Conservation (phyloP, 2,329 filamentous ascomycete genomes). For the Lasiodiplodia sp. region DNA sequence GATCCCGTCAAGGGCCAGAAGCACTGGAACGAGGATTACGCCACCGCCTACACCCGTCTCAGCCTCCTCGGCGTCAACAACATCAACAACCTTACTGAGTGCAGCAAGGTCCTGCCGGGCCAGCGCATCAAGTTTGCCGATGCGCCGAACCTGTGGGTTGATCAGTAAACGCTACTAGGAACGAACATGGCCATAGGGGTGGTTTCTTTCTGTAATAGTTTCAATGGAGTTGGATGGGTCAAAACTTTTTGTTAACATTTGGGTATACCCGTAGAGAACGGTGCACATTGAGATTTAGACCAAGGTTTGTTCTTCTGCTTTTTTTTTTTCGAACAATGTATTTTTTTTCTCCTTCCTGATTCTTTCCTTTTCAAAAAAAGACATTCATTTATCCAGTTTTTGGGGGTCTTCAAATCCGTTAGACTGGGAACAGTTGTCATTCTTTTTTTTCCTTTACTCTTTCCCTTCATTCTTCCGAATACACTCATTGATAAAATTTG, state of each 20-base stretch:
- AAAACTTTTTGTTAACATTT: neutral
- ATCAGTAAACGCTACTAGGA: slow-evolving; percentile 8
- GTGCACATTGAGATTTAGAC: neutral
- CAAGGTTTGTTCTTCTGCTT: neutral
- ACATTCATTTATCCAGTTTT: neutral
- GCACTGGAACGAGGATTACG: slow-evolving; percentile 56
- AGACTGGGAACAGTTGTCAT: no score
- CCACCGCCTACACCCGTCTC: slow-evolving; percentile 62
- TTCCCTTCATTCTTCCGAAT: no score
- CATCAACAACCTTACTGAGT: slow-evolving; percentile 63
- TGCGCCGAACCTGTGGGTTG: slow-evolving; percentile 32
- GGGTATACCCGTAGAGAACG: neutral
- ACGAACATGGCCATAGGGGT: neutral
- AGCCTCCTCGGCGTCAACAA: slow-evolving; percentile 64
- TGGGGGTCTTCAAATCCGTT: neutral
- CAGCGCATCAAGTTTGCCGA: slow-evolving; percentile 37
- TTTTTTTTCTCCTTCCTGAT: neutral
- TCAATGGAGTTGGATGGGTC: neutral
- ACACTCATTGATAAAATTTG: no score
- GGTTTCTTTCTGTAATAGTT: neutral
- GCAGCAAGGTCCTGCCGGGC: slow-evolving; percentile 59
- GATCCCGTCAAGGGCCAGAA: slow-evolving; percentile 35
- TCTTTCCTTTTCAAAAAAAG: neutral
- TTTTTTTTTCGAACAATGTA: neutral
- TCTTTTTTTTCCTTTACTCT: no score